Conservation (phyloP, 2,329 filamentous ascomycete species). For the Alternaria ethzedia region DNA sequence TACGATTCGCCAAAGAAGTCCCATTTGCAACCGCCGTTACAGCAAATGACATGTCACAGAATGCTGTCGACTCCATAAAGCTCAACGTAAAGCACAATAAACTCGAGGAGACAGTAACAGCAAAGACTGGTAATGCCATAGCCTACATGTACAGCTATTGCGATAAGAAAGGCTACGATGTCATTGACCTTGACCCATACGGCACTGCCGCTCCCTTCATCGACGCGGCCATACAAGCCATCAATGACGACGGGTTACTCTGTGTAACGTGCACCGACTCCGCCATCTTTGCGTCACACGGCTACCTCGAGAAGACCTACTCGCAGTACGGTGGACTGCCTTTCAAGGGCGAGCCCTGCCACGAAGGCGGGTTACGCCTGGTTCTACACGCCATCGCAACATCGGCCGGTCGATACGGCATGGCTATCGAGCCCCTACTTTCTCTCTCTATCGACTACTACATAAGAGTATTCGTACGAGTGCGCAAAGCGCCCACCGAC, state of each 20-base stretch:
- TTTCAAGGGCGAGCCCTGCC: slow-evolving; percentile 81
- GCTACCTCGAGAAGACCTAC: slow-evolving; percentile 93
- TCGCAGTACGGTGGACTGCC: slow-evolving; percentile 92
- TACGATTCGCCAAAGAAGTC: slow-evolving; percentile 91
- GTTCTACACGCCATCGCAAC: slow-evolving; percentile 83
- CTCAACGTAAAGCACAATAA: slow-evolving; percentile 85
- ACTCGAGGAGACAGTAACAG: slow-evolving; percentile 71
- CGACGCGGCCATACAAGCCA: slow-evolving; percentile 85
- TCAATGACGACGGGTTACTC: slow-evolving; percentile 86
- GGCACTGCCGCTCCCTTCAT: slow-evolving; percentile 92
- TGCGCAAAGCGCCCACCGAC: slow-evolving; percentile 78
- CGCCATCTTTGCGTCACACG: slow-evolving; percentile 90
- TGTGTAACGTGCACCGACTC: slow-evolving; percentile 98
- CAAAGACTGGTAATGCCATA: slow-evolving; percentile 82
- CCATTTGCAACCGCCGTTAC: slow-evolving; percentile 82
- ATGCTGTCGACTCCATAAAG: slow-evolving; percentile 80
- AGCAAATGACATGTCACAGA: slow-evolving; percentile 84
- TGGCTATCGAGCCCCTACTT: slow-evolving; percentile 87
- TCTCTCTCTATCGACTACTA: slow-evolving; percentile 98
- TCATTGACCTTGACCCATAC: slow-evolving; percentile 96
- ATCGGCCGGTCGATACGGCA: slow-evolving; percentile 81
- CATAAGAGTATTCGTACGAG: slow-evolving; percentile 82
- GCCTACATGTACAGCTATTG: slow-evolving; percentile 86
- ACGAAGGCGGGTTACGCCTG: slow-evolving; percentile 87
- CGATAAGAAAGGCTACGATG: slow-evolving; percentile 72